phyloP scores from a whole-genome alignment of 2,329 filamentous ascomycete genomes.

The Penicillium sp. region DNA sequence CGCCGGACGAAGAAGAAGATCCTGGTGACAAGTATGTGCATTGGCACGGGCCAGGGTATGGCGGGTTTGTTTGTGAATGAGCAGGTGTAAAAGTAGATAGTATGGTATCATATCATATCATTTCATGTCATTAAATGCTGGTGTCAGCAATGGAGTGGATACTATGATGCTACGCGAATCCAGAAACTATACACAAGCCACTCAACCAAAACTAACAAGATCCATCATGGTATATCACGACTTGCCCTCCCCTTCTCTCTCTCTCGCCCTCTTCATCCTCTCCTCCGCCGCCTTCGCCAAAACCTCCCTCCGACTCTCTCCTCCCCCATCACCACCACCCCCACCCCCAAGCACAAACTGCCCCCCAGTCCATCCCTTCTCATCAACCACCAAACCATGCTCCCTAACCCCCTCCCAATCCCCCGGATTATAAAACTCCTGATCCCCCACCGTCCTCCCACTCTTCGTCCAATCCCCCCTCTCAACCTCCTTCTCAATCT shows the following conservation, averaged over 20 bases:
- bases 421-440: constrained; percentile 53
- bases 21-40: constrained; percentile 83
- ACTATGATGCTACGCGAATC: no score
- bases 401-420: constrained; percentile 44
- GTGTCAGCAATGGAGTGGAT: no score
- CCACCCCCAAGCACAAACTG: constrained; percentile 62
- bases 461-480: constrained; percentile 66
- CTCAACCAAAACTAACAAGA: no score
- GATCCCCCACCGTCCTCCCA: constrained; percentile 53
- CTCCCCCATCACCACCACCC: constrained; percentile 15
- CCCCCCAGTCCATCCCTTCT: constrained; percentile 69
- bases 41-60: constrained; percentile 60
- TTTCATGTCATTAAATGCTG: no score
- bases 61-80: constrained; percentile 59
- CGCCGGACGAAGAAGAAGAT: constrained; percentile 81
- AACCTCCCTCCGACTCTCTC: constrained; percentile 60
- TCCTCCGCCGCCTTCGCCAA: constrained; percentile 67
- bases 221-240: no score
- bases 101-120: no score
- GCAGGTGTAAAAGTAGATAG: constrained; percentile 37
- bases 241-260: no score
- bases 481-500: constrained; percentile 81
- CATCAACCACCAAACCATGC: constrained; percentile 55
- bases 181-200: no score
- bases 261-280: constrained; percentile 48